Base-by-base conservation (phyloP, 345 rosid species). In the Geranium brycei region DNA sequence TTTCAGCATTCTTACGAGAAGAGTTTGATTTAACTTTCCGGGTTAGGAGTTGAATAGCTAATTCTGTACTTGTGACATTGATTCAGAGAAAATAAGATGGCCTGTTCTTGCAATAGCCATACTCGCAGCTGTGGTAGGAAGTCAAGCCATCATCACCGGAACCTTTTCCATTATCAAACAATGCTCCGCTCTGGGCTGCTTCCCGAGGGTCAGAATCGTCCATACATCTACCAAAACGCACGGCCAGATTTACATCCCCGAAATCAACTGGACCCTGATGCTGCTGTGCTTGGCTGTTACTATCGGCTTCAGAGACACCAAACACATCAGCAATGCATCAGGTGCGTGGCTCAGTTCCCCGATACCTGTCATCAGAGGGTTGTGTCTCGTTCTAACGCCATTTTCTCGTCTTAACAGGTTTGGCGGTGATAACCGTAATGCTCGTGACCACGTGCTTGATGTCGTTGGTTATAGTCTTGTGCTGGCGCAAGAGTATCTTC, bases 371-470 rank as follows among this genome's bases (percentile, higher is more conserved):
- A 16, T 65, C 30, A 17, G 11, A 61, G 31, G 63, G 35, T 15
- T 19, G 17, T 47, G 17, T 47, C 17, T 61, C 2, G 1, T 61
- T 61, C 28, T 23, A 69, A 19, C 31, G 19, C 2, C 8, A 32
- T 62, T 12, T 38, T 53, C 30, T n/a, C 68, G 58, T 17, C 40
- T 40, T 47, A 51, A 69, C 91, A 89, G 99, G 99, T 75, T 82
- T 93, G 83, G 97, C 97, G 10, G 97, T 95, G 64, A 91, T 95
- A 62, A 88, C 97, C 0, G 99, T 95, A n/a, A 95, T 95, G 96
- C 81, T 95, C 51, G 99, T 88, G 28, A 95, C 99, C 5, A 91
- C 96, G 55, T 86, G 97, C 70, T 69, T 95, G 59, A 95, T 91
- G 99, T 87, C 95, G 31, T 69, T 95, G 32, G 97, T 88, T 14